Base-by-base conservation (phyloP, 192 early-diverging fungal genomes). In the Anaeromyces robustus region DNA sequence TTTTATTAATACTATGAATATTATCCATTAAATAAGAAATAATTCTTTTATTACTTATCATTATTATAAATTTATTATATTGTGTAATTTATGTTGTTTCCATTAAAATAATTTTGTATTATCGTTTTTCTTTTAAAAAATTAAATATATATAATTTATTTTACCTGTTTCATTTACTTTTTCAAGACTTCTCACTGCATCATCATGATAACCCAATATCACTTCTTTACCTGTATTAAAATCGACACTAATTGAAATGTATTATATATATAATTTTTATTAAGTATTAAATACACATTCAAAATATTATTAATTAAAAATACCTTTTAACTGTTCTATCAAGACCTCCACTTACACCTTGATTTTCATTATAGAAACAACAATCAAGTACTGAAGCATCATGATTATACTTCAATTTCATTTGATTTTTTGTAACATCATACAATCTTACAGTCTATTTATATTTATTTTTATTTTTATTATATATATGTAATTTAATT, bases 361-460 rank as follows among this genome's bases (percentile, higher is more conserved):
- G 82, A 30, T 84, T 84, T 29, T 80, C 86, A 16, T 89, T 87
- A 22, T 88, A 87, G 85, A 94, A 98, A 43, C 91, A 93, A 22
- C 90, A 90, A 80, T 93, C 92, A 30, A 99, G 85, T 12, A 97
- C 93, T 9, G 96, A 85, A 4, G 91, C 91, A 19, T 92, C 82
- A 83, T 94, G 92, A 18, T 82, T 82, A 83, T 92, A 92, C 59
- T 89, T 86, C 30, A 84, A 82, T 4, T 86, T 80, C 68, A 93
- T 85, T 19, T 82, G 80, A 84, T 95, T 93, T 30, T 81, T 83
- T 22, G 86, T 82, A 4, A 92, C 92, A 82, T 99, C 93, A 81
- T 99, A 97, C 4, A 98, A 86, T 1, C 93, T 88, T 22, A 97
- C 89, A 29, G 84, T 92, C 92, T 96, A 85, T 19, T 17, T 32